phyloP scores from a whole-genome alignment of 2,329 filamentous ascomycete species.

The Albophoma yamanashiensis region DNA sequence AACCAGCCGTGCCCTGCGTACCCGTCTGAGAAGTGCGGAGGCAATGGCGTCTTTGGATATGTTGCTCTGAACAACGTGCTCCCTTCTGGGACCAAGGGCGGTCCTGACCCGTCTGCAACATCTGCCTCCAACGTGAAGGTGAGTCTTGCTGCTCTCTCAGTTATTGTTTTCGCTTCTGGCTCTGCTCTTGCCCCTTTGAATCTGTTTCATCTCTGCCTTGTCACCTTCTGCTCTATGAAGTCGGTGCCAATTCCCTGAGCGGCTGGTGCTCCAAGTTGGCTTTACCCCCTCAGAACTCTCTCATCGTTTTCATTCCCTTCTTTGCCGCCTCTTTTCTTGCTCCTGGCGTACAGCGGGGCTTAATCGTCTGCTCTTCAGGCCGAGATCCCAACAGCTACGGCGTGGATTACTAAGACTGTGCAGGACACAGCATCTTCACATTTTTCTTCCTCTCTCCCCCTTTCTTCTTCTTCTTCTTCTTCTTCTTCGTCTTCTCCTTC shows the following conservation, averaged over 20 bases:
- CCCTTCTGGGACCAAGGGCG: conserved; percentile 45
- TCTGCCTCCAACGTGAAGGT: conserved; percentile 7
- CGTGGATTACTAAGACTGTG: conserved; percentile 22
- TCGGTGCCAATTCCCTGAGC: neutral
- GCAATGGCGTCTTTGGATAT: conserved; percentile 52
- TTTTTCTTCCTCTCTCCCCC: conserved; percentile 2
- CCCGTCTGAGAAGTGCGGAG: conserved; percentile 55
- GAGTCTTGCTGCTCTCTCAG: conserved; percentile 9
- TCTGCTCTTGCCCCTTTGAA: neutral
- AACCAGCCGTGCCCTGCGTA: conserved; percentile 56
- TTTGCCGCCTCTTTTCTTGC: neutral
- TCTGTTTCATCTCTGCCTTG: neutral
- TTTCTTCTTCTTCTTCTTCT: conserved; percentile 11
- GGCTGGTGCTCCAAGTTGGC: neutral
- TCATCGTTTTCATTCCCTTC: neutral
- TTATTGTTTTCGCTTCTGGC: neutral
- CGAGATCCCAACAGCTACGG: conserved; percentile 16
- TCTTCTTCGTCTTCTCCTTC: neutral
- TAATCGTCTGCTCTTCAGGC: conserved; percentile 17
- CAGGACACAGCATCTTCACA: conserved; percentile 18
- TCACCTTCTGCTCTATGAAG: neutral
- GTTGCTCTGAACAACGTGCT: conserved; percentile 36
- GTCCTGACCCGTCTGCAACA: conserved; percentile 9
- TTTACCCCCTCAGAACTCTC: neutral
- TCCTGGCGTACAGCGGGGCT: conserved; percentile 12